Evolutionary conservation across 2,329 filamentous ascomycete genomes (phyloP).

Genomic region (Daldinia sp.): DNA sequence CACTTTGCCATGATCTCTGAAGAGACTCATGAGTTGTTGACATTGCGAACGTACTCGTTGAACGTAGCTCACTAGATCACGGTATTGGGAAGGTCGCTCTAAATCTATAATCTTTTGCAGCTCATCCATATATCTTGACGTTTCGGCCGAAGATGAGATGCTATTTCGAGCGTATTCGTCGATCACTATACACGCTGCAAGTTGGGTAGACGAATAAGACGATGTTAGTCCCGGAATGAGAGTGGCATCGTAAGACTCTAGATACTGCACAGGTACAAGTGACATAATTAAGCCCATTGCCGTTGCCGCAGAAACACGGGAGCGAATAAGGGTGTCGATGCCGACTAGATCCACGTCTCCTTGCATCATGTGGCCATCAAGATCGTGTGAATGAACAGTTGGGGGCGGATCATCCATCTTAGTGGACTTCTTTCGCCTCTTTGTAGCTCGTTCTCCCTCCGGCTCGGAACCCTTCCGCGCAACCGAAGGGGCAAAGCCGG

Average conservation of each 20-base stretch:
- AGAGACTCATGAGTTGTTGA: constrained; percentile 88
- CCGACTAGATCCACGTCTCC: constrained; percentile 96
- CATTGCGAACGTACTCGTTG: constrained; percentile 93
- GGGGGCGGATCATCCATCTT: constrained; percentile 78
- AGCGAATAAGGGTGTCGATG: constrained; percentile 87
- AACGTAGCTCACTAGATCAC: constrained; percentile 89
- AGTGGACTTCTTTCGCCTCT: constrained; percentile 85
- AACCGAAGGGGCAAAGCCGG: constrained; percentile 59
- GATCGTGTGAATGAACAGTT: constrained; percentile 84
- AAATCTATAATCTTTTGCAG: constrained; percentile 83
- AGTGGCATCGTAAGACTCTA: constrained; percentile 73
- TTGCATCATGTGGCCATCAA: constrained; percentile 97
- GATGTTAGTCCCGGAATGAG: constrained; percentile 77
- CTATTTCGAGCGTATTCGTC: constrained; percentile 85
- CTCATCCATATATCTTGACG: constrained; percentile 70
- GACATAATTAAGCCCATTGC: constrained; percentile 89
- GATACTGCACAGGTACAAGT: constrained; percentile 73
- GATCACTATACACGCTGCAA: constrained; percentile 83
- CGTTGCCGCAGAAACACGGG: constrained; percentile 85
- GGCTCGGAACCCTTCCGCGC: constrained; percentile 65
- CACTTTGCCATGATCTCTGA: constrained; percentile 90
- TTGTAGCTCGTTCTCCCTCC: constrained; percentile 73
- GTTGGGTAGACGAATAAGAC: constrained; percentile 84
- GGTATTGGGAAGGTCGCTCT: constrained; percentile 84
- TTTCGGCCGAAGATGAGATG: constrained; percentile 59